Evolutionary conservation across 345 rosid genomes (phyloP).

Genomic region (Angophora floribunda): DNA sequence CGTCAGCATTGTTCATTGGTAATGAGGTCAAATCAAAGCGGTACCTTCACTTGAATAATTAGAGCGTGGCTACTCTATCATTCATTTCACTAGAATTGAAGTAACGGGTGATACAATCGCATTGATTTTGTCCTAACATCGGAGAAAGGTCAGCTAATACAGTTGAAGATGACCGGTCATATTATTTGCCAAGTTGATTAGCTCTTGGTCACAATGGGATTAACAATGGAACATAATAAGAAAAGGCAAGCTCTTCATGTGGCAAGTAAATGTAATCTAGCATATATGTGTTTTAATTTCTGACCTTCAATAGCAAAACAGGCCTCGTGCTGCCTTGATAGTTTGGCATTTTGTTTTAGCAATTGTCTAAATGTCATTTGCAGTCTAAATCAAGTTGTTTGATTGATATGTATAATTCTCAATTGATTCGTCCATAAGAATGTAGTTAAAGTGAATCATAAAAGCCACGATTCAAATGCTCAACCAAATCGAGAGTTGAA

Average conservation of each 20-base stretch:
- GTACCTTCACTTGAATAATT: not conserved
- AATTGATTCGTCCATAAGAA: not conserved
- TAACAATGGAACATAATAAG: not conserved
- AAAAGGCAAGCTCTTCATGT: not conserved
- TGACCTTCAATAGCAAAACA: not conserved
- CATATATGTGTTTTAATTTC: not conserved
- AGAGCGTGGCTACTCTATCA: not conserved
- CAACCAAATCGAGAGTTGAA: not conserved
- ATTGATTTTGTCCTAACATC: not conserved
- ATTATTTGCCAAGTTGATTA: not conserved
- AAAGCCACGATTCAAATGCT: not conserved
- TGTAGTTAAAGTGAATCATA: not conserved
- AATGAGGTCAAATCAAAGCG: not conserved
- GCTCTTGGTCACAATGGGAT: not conserved
- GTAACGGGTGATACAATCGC: no score
- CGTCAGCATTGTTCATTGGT: not conserved
- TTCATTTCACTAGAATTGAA: not conserved
- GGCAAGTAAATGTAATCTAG: not conserved
- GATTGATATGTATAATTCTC: not conserved
- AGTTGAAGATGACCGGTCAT: not conserved
- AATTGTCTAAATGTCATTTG: not conserved
- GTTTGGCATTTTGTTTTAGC: not conserved
- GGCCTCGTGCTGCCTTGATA: not conserved
- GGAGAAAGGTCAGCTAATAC: not conserved
- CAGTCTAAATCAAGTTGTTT: not conserved